phyloP scores from a whole-genome alignment of 352 stramenopile species.

The Aphanomyces cochlioides region DNA sequence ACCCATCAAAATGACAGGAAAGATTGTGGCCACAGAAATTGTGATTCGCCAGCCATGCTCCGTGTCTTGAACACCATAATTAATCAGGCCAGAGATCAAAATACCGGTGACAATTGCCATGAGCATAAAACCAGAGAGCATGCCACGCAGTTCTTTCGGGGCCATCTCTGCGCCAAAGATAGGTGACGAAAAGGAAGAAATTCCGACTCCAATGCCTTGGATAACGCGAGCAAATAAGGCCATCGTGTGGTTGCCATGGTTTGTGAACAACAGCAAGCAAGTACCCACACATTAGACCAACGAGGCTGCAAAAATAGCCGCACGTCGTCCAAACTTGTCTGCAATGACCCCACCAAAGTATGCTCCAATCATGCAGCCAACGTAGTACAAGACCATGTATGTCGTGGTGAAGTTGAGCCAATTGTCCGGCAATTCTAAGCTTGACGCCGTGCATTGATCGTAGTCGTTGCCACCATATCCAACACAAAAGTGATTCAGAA shows the following conservation, averaged over 20 bases:
- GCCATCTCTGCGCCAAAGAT: conserved; percentile 47
- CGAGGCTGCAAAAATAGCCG: too few relatives aligned
- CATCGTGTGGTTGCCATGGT: conserved; percentile 41
- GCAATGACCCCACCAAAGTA: too few relatives aligned
- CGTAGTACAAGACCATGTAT: too few relatives aligned
- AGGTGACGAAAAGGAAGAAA: conserved; percentile 40
- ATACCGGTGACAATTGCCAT: conserved; percentile 44
- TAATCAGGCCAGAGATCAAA: conserved; percentile 44
- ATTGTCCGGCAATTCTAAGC: conserved; percentile 32
- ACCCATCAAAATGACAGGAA: conserved; percentile 42
- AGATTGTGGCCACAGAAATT: conserved; percentile 35
- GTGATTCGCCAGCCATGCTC: conserved; percentile 40
- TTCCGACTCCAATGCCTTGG: conserved; percentile 32
- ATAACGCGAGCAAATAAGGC: conserved; percentile 33
- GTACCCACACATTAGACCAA: too few relatives aligned
- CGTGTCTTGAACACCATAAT: conserved; percentile 33
- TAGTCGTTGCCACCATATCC: conserved; percentile 41
- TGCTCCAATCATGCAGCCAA: too few relatives aligned
- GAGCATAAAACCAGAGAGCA: conserved; percentile 45
- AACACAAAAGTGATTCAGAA: conserved; percentile 45
- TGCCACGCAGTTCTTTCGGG: conserved; percentile 40
- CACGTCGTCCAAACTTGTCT: too few relatives aligned
- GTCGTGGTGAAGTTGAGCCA: conserved; percentile 39
- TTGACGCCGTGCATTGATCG: conserved; percentile 25
- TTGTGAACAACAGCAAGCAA: conserved; percentile 35